Base-by-base conservation (phyloP, 2,329 filamentous ascomycete genomes). In the Penicillium sp. region DNA sequence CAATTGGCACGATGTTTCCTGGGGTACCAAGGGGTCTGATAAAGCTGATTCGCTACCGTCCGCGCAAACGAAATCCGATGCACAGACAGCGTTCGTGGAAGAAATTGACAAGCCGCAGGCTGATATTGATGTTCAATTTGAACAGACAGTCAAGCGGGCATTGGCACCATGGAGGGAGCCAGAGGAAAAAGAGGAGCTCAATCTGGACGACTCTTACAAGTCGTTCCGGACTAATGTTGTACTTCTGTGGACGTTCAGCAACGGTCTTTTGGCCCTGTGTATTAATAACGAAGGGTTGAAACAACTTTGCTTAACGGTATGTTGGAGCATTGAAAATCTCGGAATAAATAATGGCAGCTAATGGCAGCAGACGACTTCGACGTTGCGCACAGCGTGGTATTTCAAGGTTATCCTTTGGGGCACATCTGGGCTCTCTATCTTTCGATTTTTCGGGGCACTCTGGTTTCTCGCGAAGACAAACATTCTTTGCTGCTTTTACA, bases 1-100 rank as follows among this genome's bases (percentile, higher is more conserved):
- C 85, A 97, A 97, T 79, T 97, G 92, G 93, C 93, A 97, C 77
- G 93, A 97, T 78, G 93, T 97, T 45, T 96, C 92, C 10, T 97
- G 93, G 91, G 93, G 93, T 81, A 97, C 93, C 75, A 97, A 97
- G 81, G 93, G 93, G 67, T 89, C 92, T 5, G 93, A 97, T 78
- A 95, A 95, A 76, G 85, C 87, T 18, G 92, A 97, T 67, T 88
- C 89, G 21, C 81, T 97, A 12, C 93, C 93, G 0, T 94, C 92
- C 18, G 93, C 89, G 1, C 84, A 89, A 61, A 89, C 93, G 7
- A 87, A 86, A 65, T 96, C 96, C 76, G 87, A 86, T 46, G 92
- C 94, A 71, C 89, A 96, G 68, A 85, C 84, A 3, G 80, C 80
- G 1, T 88, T 96, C 18, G 90, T 97, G n/a, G 93, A 97, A 74